Evolutionary conservation across 805 yeast genomes (phyloP).

Genomic region (Sugiyamaella americana): DNA sequence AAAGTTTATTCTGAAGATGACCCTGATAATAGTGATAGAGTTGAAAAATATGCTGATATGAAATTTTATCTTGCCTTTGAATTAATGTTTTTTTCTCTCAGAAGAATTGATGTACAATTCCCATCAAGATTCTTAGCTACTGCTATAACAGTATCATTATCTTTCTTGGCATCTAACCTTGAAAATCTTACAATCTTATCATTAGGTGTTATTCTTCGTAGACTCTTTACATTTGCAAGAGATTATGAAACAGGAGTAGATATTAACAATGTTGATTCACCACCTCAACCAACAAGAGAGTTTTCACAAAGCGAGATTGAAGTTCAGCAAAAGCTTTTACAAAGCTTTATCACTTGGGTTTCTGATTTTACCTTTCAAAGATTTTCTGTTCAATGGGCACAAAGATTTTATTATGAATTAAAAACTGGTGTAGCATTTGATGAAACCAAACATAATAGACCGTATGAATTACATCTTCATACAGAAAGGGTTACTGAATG

Average conservation of each 20-base stretch:
- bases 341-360: conserved; percentile 52
- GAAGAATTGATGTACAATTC: conserved; percentile 57
- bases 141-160: conserved; percentile 54
- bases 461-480: conserved; percentile 26
- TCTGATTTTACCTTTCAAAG: conserved; percentile 37
- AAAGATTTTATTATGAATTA: conserved; percentile 31
- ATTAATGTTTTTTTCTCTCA: conserved; percentile 51
- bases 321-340: conserved; percentile 58
- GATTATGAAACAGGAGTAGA: conserved; percentile 41
- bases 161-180: conserved; percentile 42
- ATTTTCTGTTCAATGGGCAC: conserved; percentile 27
- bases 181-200: conserved; percentile 30
- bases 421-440: conserved; percentile 26
- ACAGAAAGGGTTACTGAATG: conserved; percentile 30
- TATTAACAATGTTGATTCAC: conserved; percentile 14
- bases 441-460: conserved; percentile 14
- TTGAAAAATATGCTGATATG: conserved; percentile 38
- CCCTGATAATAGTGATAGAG: conserved; percentile 19
- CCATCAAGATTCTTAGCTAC: conserved; percentile 78
- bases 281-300: too few species aligned
- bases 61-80: conserved; percentile 65
- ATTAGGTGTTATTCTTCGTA: conserved; percentile 45
- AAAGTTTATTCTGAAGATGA: conserved; percentile 16
- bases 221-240: conserved; percentile 52
- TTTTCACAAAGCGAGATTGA: conserved; percentile 24